These are phyloP conservation scores for Nematocida sp. DNA, from an alignment of 371 early-diverging fungal species.

Conservation along the genomic window DNA sequence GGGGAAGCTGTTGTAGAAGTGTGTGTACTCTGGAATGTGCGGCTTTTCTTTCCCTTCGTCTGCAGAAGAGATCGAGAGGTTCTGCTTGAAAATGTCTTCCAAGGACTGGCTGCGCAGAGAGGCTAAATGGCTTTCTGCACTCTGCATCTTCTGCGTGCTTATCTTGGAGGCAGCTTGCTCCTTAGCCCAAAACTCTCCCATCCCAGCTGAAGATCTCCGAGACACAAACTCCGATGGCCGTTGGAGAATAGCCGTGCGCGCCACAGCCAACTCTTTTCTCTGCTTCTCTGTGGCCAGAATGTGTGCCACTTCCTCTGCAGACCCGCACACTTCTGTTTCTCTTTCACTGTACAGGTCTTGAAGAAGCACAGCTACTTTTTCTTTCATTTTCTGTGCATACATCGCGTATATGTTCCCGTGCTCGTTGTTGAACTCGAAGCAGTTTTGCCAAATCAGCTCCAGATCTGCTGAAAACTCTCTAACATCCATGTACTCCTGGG, in stretches of 20 bases:
- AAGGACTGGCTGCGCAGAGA: neutral
- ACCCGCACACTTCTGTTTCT: constrained; percentile 28
- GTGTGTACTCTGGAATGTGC: constrained; percentile 38
- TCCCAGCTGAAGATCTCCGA: neutral
- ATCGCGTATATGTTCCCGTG: constrained; percentile 48
- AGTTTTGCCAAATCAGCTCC: constrained; percentile 59
- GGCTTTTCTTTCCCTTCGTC: neutral
- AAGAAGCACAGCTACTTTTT: constrained; percentile 25
- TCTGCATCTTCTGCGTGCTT: too few relatives aligned
- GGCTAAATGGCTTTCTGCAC: too few relatives aligned
- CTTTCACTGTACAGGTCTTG: constrained; percentile 42
- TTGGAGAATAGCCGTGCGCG: constrained; percentile 32
- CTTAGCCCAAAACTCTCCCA: constrained; percentile 33
- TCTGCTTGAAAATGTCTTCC: neutral
- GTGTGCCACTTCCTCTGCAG: constrained; percentile 4
- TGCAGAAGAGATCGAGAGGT: neutral
- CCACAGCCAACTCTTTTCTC: constrained; percentile 28
- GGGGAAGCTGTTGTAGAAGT: constrained; percentile 48
- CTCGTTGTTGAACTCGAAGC: constrained; percentile 58
- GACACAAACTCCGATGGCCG: constrained; percentile 18
- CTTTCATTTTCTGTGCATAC: constrained; percentile 52
- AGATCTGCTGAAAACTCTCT: constrained; percentile 74
- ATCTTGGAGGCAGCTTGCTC: neutral
- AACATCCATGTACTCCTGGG: constrained; percentile 69
- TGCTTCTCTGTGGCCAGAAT: constrained; percentile 15